These are phyloP conservation scores for Cladosporium cucumerinum DNA, from an alignment of 2,329 filamentous ascomycete species.

Conservation along the genomic window DNA sequence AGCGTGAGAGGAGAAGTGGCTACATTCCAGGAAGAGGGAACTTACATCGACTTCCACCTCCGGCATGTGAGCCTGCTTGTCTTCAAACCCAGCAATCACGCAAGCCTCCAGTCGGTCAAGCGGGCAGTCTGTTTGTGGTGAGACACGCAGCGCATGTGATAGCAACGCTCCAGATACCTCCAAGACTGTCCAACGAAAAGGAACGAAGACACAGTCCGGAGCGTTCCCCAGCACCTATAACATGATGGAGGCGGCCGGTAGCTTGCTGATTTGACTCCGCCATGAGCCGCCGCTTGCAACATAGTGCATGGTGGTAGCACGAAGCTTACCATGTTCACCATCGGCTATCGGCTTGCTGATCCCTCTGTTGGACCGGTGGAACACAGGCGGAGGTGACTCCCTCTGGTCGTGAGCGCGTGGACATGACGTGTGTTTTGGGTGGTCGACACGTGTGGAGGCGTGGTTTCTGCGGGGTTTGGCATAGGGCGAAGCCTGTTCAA, in stretches of 20 bases:
- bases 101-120: background rate
- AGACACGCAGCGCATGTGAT: conserved; percentile 7
- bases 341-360: background rate
- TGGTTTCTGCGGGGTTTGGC: background rate
- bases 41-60: background rate
- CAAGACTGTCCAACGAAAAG: background rate
- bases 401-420: background rate
- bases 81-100: conserved; percentile 1
- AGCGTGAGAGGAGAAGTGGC: background rate
- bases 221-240: background rate
- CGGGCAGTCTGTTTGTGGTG: background rate
- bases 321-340: background rate
- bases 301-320: conserved; percentile 6
- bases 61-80: background rate
- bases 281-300: conserved; percentile 10
- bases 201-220: background rate
- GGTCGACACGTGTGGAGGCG: conserved; percentile 1
- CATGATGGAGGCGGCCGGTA: background rate
- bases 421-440: conserved; percentile 2
- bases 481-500: conserved; percentile 12
- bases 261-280: background rate
- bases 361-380: background rate
- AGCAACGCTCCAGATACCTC: background rate
- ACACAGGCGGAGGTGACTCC: background rate
- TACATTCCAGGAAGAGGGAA: conserved; percentile 3